Conservation (phyloP, 78 protist species). For the Blattamonas nauphoetae region DNA sequence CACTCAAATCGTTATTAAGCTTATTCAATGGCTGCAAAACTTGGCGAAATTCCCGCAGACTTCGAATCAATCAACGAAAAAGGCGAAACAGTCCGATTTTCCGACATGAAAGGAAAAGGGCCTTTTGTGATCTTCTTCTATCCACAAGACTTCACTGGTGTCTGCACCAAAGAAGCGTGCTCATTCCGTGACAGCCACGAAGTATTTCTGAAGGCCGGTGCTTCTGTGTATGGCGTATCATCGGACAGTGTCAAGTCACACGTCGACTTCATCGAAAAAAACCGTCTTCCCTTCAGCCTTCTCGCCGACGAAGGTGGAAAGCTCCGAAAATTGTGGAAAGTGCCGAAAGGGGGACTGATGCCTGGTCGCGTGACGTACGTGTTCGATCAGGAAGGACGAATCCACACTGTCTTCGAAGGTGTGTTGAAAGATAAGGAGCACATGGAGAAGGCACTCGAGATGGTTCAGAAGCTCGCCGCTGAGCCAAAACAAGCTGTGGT, state of each 20-base stretch:
- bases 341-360: neutral
- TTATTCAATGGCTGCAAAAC: no score
- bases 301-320: neutral
- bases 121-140: neutral
- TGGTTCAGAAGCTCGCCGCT: neutral
- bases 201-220: no score
- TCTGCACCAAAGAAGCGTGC: neutral
- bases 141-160: neutral
- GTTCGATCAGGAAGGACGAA: neutral
- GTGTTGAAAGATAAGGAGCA: neutral
- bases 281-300: neutral
- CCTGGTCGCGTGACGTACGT: neutral
- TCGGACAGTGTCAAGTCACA: neutral
- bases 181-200: no score
- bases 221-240: neutral
- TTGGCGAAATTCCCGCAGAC: neutral
- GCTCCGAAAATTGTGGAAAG: neutral
- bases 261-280: neutral
- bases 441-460: neutral
- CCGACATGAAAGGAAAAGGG: neutral
- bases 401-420: neutral
- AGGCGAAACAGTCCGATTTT: neutral
- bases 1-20: no score
- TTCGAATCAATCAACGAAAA: neutral
- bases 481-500: no score